These are phyloP conservation scores for Williopsis jadinii DNA, from an alignment of 1,139 yeast genomes.

Conservation along the genomic window DNA sequence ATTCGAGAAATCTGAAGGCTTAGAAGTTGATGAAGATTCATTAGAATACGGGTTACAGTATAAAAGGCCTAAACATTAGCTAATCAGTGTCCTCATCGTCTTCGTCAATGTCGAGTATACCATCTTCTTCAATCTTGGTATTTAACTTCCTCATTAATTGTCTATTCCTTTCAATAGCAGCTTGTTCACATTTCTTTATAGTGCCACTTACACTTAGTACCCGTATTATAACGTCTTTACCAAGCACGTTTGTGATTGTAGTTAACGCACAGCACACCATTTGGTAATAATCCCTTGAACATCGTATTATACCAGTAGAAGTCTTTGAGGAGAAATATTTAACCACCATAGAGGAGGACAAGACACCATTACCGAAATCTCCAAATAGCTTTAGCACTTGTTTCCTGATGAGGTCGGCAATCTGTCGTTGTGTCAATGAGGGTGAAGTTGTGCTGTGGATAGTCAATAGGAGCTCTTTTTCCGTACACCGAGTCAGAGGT, in stretches of 20 bases:
- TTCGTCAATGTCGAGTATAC: constrained; percentile 11
- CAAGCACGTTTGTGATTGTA: constrained; percentile 49
- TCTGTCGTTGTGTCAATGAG: constrained; percentile 35
- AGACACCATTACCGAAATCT: constrained; percentile 67
- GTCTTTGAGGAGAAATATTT: constrained; percentile 81
- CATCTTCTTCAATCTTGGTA: constrained; percentile 13
- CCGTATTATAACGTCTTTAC: constrained; percentile 47
- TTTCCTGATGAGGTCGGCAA: constrained; percentile 48
- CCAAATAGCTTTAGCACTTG: constrained; percentile 62
- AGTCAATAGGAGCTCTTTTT: constrained; percentile 33
- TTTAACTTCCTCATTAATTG: constrained; percentile 15
- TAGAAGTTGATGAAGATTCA: constrained; percentile 19
- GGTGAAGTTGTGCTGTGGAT: constrained; percentile 44
- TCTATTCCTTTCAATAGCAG: constrained; percentile 37
- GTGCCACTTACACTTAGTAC: constrained; percentile 81
- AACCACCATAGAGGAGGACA: constrained; percentile 52
- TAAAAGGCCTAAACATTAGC: constrained; percentile 13
- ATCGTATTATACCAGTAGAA: constrained; percentile 77
- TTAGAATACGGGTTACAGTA: constrained; percentile 21
- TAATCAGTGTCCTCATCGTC: constrained; percentile 14
- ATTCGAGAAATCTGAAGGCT: constrained; percentile 37
- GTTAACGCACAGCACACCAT: constrained; percentile 65
- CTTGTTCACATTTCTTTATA: constrained; percentile 74
- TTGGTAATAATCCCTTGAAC: constrained; percentile 60
- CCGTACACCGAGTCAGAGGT: constrained; percentile 8